Evolutionary conservation across 371 early-diverging fungal genomes (phyloP), one percentile per base, ranked within the genome.

Genomic region (Blakeslea trispora): DNA sequence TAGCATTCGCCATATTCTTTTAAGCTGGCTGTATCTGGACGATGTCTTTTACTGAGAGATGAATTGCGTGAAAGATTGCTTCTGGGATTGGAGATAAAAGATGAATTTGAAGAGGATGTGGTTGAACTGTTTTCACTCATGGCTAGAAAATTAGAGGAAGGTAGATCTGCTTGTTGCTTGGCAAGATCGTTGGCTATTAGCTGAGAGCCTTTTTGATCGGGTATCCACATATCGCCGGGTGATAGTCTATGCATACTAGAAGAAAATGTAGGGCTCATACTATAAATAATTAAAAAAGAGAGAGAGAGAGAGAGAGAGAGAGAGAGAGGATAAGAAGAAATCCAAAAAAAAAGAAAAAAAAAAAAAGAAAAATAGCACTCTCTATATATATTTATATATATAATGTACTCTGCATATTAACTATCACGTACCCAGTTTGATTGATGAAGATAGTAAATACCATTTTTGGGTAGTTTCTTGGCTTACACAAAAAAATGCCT

Each of bases 1-100:
- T 90, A 90, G 53, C 90, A 89, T 35, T 88, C 78, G 21, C 92
- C 91, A 61, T 92, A 92, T 72, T 90, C 91, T 65, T 89, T 80
- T 34, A 72, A 51, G 24, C 67, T 71, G 9, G 68, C 64, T 15
- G 74, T 74, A 23, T 64, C 58, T 28, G 64, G 54, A 24, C 59
- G 55, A 37, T 67, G 65, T 42, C 60, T 46, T 19, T 40, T 34
- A 15, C 22, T 39, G 18, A 40, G 40, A 35, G 59, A 59, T 47
- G 59, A 61, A 22, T 49, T 49, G 14, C 55, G 49, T 34, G 55
- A 60, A 44, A 54, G 43, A 37, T 37, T 42, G 17, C 28, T 28
- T 28, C 7, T 28, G 28, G 28, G 28, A 28, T 24, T 42, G 34
- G 63, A 63, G 14, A 53, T 23, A 14, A 47, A 24, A 21, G 59